Conservation (phyloP, 805 yeast species). For the Lachancea mirantina region DNA sequence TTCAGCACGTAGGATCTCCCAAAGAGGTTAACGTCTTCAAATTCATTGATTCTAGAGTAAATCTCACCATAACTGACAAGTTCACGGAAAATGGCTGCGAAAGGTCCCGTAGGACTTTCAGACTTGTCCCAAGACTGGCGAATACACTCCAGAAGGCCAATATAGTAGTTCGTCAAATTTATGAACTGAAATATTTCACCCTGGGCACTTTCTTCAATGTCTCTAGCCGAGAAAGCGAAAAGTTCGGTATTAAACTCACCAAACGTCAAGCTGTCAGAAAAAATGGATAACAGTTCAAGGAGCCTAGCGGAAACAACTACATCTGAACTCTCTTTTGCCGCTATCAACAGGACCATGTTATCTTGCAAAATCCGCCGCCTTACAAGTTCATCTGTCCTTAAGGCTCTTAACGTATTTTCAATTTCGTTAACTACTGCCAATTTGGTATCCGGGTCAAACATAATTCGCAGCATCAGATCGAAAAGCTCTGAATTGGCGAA, state of each 20-base stretch:
- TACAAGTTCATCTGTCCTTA: conserved; percentile 19
- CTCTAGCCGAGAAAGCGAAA: conserved; percentile 14
- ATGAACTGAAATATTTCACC: conserved; percentile 23
- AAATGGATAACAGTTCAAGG: conserved; percentile 16
- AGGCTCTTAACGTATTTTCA: conserved; percentile 15
- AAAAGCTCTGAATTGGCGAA: conserved; percentile 18
- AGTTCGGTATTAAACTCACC: conserved; percentile 17
- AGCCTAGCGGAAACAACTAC: conserved; percentile 19
- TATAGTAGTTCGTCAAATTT: conserved; percentile 19
- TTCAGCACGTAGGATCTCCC: conserved; percentile 19
- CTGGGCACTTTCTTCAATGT: conserved; percentile 11
- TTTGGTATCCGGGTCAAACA: conserved; percentile 18
- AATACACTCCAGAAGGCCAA: conserved; percentile 10
- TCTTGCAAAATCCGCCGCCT: conserved; percentile 19
- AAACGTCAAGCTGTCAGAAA: conserved; percentile 8
- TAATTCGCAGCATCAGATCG: conserved; percentile 18
- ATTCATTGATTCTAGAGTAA: conserved; percentile 14
- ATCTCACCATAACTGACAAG: conserved; percentile 16
- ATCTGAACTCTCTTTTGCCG: conserved; percentile 12
- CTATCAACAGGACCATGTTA: conserved; percentile 15
- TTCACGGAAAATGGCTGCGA: conserved; percentile 10
- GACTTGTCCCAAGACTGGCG: conserved; percentile 4
- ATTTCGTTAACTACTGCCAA: conserved; percentile 20
- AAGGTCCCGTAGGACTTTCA: conserved; percentile 11
- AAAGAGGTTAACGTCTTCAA: conserved; percentile 16